Conservation (phyloP, 495 filamentous ascomycete genomes). For the Neurospora tetrasperma region DNA sequence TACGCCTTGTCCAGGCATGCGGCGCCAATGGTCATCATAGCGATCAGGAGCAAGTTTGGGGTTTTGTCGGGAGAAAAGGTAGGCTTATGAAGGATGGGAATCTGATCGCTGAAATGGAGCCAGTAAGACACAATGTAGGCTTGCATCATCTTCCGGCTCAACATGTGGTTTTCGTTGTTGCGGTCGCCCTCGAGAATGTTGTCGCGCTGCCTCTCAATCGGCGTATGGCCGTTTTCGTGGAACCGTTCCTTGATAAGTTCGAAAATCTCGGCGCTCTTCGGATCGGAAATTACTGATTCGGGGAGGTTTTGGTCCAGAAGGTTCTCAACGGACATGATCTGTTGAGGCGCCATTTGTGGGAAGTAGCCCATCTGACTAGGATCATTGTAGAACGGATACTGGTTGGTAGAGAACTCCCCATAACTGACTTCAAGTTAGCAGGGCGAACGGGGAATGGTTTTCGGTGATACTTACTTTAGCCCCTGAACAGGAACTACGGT, state of each 20-base stretch:
- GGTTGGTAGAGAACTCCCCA: constrained; percentile 35
- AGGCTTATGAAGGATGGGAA: constrained; percentile 89
- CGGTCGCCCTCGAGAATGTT: constrained; percentile 69
- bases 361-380: constrained; percentile 42
- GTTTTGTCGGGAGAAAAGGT: constrained; percentile 85
- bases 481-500: constrained; percentile 37
- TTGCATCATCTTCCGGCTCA: constrained; percentile 91
- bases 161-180: constrained; percentile 59
- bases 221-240: constrained; percentile 68
- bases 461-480: constrained; percentile 34
- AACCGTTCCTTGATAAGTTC: constrained; percentile 76
- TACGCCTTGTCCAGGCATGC: constrained; percentile 77
- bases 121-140: constrained; percentile 89
- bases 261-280: constrained; percentile 75
- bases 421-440: constrained; percentile 33
- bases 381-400: constrained; percentile 42
- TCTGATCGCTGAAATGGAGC: constrained; percentile 87
- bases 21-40: constrained; percentile 91
- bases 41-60: constrained; percentile 74
- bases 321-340: constrained; percentile 81
- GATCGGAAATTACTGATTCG: constrained; percentile 73
- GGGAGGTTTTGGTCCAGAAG: constrained; percentile 75
- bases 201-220: constrained; percentile 64
- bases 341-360: constrained; percentile 49
- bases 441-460: background rate